Conservation (phyloP, 2,329 filamentous ascomycete genomes). For the Fusarium temperatum region DNA sequence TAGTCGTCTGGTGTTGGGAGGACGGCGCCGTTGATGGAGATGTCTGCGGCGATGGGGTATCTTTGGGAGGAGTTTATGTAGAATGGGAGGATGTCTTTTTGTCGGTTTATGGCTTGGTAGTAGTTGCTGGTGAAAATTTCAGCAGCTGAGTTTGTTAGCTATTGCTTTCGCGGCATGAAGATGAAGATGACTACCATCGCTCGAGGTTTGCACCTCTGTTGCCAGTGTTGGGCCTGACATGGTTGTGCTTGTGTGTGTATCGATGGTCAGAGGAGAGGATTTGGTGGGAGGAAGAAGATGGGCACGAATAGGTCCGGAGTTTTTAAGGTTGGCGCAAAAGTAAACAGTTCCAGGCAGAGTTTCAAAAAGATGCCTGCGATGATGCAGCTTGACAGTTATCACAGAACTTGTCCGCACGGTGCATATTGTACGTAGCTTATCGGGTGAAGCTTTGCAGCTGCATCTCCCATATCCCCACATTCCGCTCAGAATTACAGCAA, state of each 20-base stretch:
- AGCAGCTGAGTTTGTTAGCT: conserved; percentile 62
- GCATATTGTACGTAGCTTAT: conserved; percentile 20
- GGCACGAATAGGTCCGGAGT: neutral
- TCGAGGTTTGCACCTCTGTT: conserved; percentile 55
- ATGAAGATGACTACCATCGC: conserved; percentile 53
- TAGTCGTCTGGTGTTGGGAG: conserved; percentile 71
- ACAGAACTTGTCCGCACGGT: conserved; percentile 27
- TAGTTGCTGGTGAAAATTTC: conserved; percentile 77
- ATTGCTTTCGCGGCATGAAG: neutral
- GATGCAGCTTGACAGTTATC: conserved; percentile 38
- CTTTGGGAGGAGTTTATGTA: conserved; percentile 70
- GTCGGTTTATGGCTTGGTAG: conserved; percentile 76
- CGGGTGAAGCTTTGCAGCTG: conserved; percentile 18
- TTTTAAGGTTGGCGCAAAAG: conserved; percentile 37
- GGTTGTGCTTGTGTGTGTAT: neutral
- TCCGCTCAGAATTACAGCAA: neutral
- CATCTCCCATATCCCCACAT: conserved; percentile 20
- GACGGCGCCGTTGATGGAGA: conserved; percentile 81
- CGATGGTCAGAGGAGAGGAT: neutral
- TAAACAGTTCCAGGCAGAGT: conserved; percentile 6
- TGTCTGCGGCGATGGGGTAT: conserved; percentile 68
- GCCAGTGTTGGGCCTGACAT: conserved; percentile 54
- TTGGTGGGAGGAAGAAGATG: neutral
- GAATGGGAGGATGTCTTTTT: conserved; percentile 70
- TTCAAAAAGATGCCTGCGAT: conserved; percentile 21